Evolutionary conservation across 2,329 filamentous ascomycete species (phyloP), one percentile per base, ranked within the genome.

Genomic region (Fusarium napiforme): DNA sequence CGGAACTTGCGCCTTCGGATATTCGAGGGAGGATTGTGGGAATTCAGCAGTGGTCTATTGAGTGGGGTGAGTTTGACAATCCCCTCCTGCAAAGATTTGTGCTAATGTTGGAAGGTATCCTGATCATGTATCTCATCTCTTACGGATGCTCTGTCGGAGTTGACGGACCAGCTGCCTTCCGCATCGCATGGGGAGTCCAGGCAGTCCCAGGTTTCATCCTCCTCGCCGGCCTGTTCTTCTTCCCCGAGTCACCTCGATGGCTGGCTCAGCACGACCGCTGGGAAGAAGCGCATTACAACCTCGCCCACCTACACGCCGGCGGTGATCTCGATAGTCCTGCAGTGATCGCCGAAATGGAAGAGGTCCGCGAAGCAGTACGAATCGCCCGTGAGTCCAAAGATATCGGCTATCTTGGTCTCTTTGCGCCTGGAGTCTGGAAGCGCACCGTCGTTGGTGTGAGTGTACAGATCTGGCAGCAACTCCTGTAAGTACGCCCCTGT

Each of bases 41-140:
- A 59, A 87, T 89, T 47, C 92, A 94, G 79, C 92, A 94, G 80
- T 92, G 91, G 85, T 91, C 92, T 32, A 94, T 95, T 69, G 93
- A 92, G 72, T 93, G 81, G 80, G 81, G 81, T 75, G 55, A 47
- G 71, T 30, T 16, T 3, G 21, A 45, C 40, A 23, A 2, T 32
- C 30, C 12, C 2, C 7, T 1, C 8, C 1, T 2, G 19, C 5
- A 12, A 12, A 36, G 18, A 5, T 9, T 12, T 5, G 7, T 39
- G 23, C 32, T 53, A 39, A 37, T 12, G 50, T 21, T 5, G 7
- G 1, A 87, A 87, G 91, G 89, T 71, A 92, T 92, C 72, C 78
- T 92, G 66, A 90, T 92, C 81, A 92, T 92, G 89, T 93, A 91
- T 81, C 91, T 90, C 72, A 89, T 92, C 79, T 89, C 87, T 11